A percentile compares a stretch with the other conserved stretches of the same genome.
These are phyloP conservation scores for Hymenoscyphus repandus DNA, from an alignment of 2,329 filamentous ascomycete genomes.

Conservation along the genomic window DNA sequence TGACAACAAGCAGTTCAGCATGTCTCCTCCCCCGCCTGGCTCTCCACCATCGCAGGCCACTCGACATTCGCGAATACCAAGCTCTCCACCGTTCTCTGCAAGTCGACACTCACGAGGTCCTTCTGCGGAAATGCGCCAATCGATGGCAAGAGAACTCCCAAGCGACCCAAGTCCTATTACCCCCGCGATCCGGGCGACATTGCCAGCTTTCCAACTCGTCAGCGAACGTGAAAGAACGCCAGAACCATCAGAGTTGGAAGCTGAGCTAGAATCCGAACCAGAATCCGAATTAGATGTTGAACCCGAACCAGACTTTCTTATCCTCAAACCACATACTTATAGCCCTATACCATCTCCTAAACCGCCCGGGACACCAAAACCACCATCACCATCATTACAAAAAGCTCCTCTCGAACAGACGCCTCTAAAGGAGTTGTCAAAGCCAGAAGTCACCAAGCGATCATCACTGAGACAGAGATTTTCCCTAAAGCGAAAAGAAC, in stretches of 20 bases:
- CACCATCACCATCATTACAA: constrained; percentile 4
- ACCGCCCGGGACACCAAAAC: constrained; percentile 9
- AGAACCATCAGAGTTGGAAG: constrained; percentile 11
- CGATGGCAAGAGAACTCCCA: constrained; percentile 26
- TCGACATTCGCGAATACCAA: constrained; percentile 9
- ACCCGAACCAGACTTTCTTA: constrained; percentile 13
- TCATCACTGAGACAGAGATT: constrained; percentile 28
- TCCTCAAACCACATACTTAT: constrained; percentile 30
- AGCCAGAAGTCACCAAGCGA: constrained; percentile 20
- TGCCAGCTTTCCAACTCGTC: constrained; percentile 27
- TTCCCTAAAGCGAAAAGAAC: constrained; percentile 26
- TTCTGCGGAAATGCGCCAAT: constrained; percentile 21
- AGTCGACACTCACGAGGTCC: constrained; percentile 10
- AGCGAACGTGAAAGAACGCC: constrained; percentile 26
- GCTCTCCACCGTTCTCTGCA: not conserved
- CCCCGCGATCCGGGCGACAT: constrained; percentile 26
- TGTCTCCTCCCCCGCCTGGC: constrained; percentile 11
- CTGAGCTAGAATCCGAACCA: constrained; percentile 11
- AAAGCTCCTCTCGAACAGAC: constrained; percentile 7
- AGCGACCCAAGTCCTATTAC: constrained; percentile 26
- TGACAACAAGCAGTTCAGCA: constrained; percentile 21
- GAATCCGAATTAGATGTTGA: constrained; percentile 18
- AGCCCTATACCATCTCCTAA: constrained; percentile 24
- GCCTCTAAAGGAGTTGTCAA: constrained; percentile 2
- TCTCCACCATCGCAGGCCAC: constrained; percentile 5